Evolutionary conservation across 345 rosid genomes (phyloP).

Genomic region (Linum tenue): DNA sequence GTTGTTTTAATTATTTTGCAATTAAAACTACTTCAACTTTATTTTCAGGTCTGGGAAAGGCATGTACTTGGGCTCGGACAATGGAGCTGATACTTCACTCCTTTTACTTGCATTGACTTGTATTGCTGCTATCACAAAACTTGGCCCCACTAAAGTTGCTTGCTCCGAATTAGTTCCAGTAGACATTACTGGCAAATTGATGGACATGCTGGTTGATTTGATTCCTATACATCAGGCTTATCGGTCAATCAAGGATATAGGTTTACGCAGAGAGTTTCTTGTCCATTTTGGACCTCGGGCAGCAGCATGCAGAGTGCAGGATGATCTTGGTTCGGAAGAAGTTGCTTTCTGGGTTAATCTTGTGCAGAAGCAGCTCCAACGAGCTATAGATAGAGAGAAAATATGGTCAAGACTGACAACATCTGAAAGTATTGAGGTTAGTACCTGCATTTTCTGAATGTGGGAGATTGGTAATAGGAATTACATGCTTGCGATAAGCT

Average conservation of each 20-base stretch:
- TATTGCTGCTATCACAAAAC: conserved; percentile 73
- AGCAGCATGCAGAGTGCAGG: conserved; percentile 59
- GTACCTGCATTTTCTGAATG: neutral
- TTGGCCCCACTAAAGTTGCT: conserved; percentile 76
- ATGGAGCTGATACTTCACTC: conserved; percentile 42
- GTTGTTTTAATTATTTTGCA: conserved; percentile 12
- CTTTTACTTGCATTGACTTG: conserved; percentile 74
- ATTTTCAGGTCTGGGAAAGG: conserved; percentile 44
- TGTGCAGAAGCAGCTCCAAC: conserved; percentile 72
- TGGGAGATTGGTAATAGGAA: too few species aligned
- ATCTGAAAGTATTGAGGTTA: conserved; percentile 93
- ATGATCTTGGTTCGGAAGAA: conserved; percentile 62
- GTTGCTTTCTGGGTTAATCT: conserved; percentile 93
- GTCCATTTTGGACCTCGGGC: conserved; percentile 91
- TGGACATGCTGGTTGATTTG: conserved; percentile 78
- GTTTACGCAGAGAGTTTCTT: conserved; percentile 79
- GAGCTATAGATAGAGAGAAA: conserved; percentile 85
- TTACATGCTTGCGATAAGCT: too few species aligned
- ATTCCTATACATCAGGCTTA: conserved; percentile 64
- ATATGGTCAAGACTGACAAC: conserved; percentile 94
- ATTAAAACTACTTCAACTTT: conserved; percentile 16
- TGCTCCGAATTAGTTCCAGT: conserved; percentile 59
- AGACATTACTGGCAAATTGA: conserved; percentile 68
- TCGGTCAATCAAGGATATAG: conserved; percentile 56
- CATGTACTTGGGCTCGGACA: conserved; percentile 35